Evolutionary conservation across 768 basidiomycete species (phyloP).

Genomic region (Hygrocybe punicea): DNA sequence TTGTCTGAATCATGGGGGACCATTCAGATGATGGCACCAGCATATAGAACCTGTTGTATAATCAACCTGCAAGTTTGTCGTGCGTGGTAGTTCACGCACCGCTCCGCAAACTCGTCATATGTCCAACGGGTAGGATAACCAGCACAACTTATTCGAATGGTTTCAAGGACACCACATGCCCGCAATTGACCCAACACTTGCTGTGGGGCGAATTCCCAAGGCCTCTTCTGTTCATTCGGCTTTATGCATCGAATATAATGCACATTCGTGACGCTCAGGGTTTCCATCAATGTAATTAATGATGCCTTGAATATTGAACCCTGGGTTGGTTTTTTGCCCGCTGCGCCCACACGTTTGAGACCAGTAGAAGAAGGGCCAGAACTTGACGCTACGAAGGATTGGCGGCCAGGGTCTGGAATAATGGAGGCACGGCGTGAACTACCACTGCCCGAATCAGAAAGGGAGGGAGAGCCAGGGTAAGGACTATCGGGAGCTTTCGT

Average conservation of each 20-base stretch:
- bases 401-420: slow-evolving; percentile 84
- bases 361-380: slow-evolving; percentile 37
- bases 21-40: slow-evolving; percentile 84
- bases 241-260: slow-evolving; percentile 99
- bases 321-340: slow-evolving; percentile 89
- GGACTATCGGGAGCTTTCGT: slow-evolving; percentile 64
- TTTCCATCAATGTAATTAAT: slow-evolving; percentile 92
- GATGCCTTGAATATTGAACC: slow-evolving; percentile 98
- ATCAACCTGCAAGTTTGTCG: slow-evolving; percentile 15
- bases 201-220: slow-evolving; percentile 95
- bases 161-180: slow-evolving; percentile 98
- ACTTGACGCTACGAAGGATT: slow-evolving; percentile 58
- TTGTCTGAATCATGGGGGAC: slow-evolving; percentile 77
- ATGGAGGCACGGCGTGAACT: slow-evolving; percentile 78
- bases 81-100: slow-evolving; percentile 48
- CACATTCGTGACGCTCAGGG: slow-evolving; percentile 93
- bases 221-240: slow-evolving; percentile 92
- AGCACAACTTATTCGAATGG: slow-evolving; percentile 97
- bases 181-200: slow-evolving; percentile 93
- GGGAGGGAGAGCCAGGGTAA: slow-evolving; percentile 69
- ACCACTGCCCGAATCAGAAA: slow-evolving; percentile 73
- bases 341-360: slow-evolving; percentile 59
- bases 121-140: slow-evolving; percentile 98
- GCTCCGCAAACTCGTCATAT: slow-evolving; percentile 96
- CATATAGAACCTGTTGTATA: slow-evolving; percentile 82